A percentile compares a stretch with the other conserved stretches of the same genome.
Evolutionary conservation across 2,329 filamentous ascomycete species (phyloP).

Genomic region (Stagonosporopsis rhizophila): DNA sequence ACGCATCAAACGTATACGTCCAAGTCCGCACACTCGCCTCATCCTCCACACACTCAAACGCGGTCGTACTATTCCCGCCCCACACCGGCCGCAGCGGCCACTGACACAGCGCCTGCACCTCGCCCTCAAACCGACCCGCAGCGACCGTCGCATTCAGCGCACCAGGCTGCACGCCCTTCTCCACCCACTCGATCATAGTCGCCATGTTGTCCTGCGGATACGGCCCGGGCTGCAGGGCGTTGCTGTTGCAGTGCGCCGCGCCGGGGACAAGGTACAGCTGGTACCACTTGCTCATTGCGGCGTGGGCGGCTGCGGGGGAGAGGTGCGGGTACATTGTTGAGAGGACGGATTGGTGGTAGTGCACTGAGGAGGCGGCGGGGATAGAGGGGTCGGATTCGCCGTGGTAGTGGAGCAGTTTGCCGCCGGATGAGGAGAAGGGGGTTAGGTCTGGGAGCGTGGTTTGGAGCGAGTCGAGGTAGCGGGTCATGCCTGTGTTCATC

Average conservation of each 20-base stretch:
- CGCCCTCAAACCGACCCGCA: slow-evolving; percentile 40
- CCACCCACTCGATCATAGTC: slow-evolving; percentile 58
- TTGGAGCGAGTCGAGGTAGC: slow-evolving; percentile 61
- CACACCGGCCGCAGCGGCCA: slow-evolving; percentile 55
- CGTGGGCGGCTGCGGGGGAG: slow-evolving; percentile 48
- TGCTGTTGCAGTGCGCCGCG: slow-evolving; percentile 58
- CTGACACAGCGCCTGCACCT: slow-evolving; percentile 50
- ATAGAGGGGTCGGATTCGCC: slow-evolving; percentile 63
- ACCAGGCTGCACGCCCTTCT: slow-evolving; percentile 56
- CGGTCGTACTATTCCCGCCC: slow-evolving; percentile 42
- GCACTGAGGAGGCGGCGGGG: slow-evolving; percentile 61
- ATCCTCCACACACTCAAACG: slow-evolving; percentile 50
- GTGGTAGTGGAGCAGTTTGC: slow-evolving; percentile 66
- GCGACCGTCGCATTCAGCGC: slow-evolving; percentile 53
- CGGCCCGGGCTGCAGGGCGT: slow-evolving; percentile 40
- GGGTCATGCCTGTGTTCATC: slow-evolving; percentile 59
- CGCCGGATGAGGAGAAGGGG: slow-evolving; percentile 57
- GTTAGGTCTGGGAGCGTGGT: slow-evolving; percentile 63
- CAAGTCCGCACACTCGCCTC: slow-evolving; percentile 51
- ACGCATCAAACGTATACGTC: slow-evolving; percentile 51
- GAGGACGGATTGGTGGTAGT: slow-evolving; percentile 63
- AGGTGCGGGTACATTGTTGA: slow-evolving; percentile 57
- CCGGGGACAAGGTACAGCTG: slow-evolving; percentile 63
- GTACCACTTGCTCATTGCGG: slow-evolving; percentile 61
- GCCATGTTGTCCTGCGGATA: slow-evolving; percentile 53